Conservation (phyloP, 116 monocot species). For the Iris pallida region DNA sequence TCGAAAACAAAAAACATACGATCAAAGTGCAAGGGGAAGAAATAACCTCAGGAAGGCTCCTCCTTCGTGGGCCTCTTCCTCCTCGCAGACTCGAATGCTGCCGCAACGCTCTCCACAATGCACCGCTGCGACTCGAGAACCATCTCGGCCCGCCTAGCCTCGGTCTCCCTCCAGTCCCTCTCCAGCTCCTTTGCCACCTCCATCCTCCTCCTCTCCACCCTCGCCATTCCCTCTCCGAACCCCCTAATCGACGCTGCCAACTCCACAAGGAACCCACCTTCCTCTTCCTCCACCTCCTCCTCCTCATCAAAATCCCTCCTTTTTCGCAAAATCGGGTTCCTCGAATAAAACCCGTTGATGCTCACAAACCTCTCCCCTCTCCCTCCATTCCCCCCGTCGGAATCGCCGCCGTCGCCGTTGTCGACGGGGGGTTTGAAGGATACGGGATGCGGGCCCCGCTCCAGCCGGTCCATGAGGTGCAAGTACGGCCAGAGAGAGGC, state of each 20-base stretch:
- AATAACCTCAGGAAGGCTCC: not conserved
- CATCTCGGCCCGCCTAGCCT: constrained; percentile 45
- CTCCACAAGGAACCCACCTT: constrained; percentile 6
- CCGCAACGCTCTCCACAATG: constrained; percentile 37
- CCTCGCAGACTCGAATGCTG: constrained; percentile 21
- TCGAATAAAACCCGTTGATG: constrained; percentile 27
- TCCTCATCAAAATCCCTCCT: constrained; percentile 13
- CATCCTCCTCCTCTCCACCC: constrained; percentile 67
- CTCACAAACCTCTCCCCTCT: constrained; percentile 13
- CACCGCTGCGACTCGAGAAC: constrained; percentile 37
- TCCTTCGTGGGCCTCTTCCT: constrained; percentile 28
- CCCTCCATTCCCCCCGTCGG: constrained; percentile 3
- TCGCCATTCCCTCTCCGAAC: constrained; percentile 39
- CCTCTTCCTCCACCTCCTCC: constrained; percentile 13
- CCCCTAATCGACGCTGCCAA: constrained; percentile 26
- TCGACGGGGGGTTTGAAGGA: constrained; percentile 21
- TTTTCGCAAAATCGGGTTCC: constrained; percentile 14
- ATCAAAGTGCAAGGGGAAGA: not conserved
- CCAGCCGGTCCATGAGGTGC: constrained; percentile 62
- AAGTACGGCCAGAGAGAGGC: constrained; percentile 60
- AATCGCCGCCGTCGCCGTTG: constrained; percentile 13
- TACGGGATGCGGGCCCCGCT: constrained; percentile 50
- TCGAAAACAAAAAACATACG: too few species aligned
- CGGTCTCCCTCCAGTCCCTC: constrained; percentile 57
- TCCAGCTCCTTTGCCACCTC: constrained; percentile 68